A percentile compares a stretch with the other conserved stretches of the same genome.
phyloP scores from a whole-genome alignment of 805 yeast species.

The Candida xyloterini region DNA sequence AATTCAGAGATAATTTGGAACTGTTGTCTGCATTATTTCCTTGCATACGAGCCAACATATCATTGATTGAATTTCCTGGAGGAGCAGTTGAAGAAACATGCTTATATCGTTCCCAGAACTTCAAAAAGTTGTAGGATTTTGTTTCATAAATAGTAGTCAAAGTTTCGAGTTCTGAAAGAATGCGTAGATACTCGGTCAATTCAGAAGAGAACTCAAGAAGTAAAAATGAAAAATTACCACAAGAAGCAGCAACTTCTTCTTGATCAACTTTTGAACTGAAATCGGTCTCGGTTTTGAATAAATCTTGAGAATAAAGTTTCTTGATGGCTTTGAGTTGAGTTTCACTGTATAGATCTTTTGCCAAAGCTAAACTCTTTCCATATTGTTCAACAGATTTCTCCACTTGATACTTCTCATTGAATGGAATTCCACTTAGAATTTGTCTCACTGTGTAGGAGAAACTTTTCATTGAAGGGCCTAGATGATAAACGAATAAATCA shows the following conservation, averaged over 20 bases:
- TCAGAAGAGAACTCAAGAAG: conserved; percentile 62
- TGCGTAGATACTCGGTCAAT: conserved; percentile 44
- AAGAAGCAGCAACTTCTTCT: conserved; percentile 80
- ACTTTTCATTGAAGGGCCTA: conserved; percentile 72
- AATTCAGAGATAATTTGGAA: conserved; percentile 19
- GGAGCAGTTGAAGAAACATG: neutral
- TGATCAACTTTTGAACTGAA: conserved; percentile 51
- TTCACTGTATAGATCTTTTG: conserved; percentile 51
- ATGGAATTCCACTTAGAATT: conserved; percentile 58
- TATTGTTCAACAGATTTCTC: conserved; percentile 41
- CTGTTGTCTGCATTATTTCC: conserved; percentile 9
- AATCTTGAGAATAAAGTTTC: conserved; percentile 53
- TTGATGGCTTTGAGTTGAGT: conserved; percentile 59
- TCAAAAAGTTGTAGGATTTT: conserved; percentile 50
- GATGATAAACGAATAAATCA: conserved; percentile 59
- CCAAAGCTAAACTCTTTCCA: conserved; percentile 44
- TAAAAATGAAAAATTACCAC: conserved; percentile 73
- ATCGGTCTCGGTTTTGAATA: conserved; percentile 41
- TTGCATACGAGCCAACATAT: conserved; percentile 29
- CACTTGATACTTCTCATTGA: conserved; percentile 39
- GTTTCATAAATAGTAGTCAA: neutral
- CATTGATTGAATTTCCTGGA: conserved; percentile 30
- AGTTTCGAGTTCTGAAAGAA: conserved; percentile 34
- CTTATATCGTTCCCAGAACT: conserved; percentile 43
- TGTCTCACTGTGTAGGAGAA: conserved; percentile 61